Base-by-base conservation (phyloP, 805 yeast genomes). In the Yamadazyma insecticola region DNA sequence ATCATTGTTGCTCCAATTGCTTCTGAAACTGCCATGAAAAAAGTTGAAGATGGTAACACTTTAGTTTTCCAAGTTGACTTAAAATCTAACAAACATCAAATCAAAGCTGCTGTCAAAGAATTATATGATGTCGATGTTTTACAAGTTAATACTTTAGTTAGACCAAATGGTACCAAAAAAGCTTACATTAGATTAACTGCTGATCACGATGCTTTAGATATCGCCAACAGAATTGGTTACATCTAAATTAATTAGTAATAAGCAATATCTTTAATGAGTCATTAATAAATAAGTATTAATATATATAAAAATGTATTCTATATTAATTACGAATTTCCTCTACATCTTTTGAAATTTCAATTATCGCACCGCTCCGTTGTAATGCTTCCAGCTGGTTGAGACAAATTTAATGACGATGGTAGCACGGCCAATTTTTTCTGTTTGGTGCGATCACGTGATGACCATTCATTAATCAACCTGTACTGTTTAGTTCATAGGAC, bases 161-260 rank as follows among this genome's bases (percentile, higher is more conserved):
- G 95, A 77, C 97, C 98, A 69, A 89, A 92, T 73, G 98, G 98
- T 72, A 84, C 97, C 77, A 92, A 92, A 87, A 92, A 92, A 82
- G 98, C 98, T 67, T 92, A 83, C 81, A 90, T 92, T 67, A 87
- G 95, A 78, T 84, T 92, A 70, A 87, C 97, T 64, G 90, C 96
- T 68, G 98, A 92, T 74, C 84, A 81, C 79, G 98, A 92, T 76
- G 97, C 97, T 71, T 84, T 92, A 68, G 98, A 92, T 71, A 88
- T 92, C 71, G 98, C 98, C 69, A 89, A 89, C 95, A 87, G 92
- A 77, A 92, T 90, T 67, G 98, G 98, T 76, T 89, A 88, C 94
- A 82, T 90, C 72, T 90, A 78, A 38, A 29, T 31, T 13, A n/a
- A n/a, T n/a, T n/a, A n/a, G n/a, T n/a, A n/a, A n/a, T n/a, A n/a